Evolutionary conservation across 495 filamentous ascomycete species (phyloP), one percentile per base, ranked within the genome.

Genomic region (Evansstolkia leycettana): DNA sequence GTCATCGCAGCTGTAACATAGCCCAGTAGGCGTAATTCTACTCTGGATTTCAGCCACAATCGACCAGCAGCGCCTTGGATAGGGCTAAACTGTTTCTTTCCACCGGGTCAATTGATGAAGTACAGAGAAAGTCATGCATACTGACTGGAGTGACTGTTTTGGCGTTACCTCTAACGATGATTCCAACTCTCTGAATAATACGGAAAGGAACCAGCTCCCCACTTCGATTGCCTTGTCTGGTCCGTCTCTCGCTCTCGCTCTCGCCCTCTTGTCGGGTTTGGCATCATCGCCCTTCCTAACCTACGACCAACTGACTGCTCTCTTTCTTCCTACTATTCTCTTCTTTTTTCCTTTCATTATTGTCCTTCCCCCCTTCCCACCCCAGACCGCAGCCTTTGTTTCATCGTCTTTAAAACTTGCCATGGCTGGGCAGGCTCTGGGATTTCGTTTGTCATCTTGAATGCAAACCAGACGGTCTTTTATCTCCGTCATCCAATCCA

Each of bases 381-480:
- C 40, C 32, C 30, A 23, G 9, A 23, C 4, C 20, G 9, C 4
- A 23, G 9, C 20, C 20, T 23, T n/a, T n/a, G n/a, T n/a, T n/a
- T n/a, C n/a, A 23, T 23, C 9, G 4, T 23, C 20, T 5, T 23
- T 23, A 4, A 4, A 9, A 23, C 20, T 4, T 51, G 51, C 42
- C 43, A 50, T 54, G 47, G 43, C n/a, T 50, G 40, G 43, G 30
- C 48, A 38, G 33, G 33, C 38, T 36, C 28, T 36, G 18, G 23
- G 13, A 29, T 36, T 31, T 41, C 36, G 48, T 42, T 52, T 52
- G 48, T 45, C 37, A 29, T 41, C 42, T 29, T 38, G 28, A 32
- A 44, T 46, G 42, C 51, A 51, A 45, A 42, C 44, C 51, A 51
- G 42, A 42, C 44, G 39, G 19, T 42, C 42, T 41, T 40, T 45